Conservation (phyloP, 2,329 filamentous ascomycete species). For the Endothia cerciana region DNA sequence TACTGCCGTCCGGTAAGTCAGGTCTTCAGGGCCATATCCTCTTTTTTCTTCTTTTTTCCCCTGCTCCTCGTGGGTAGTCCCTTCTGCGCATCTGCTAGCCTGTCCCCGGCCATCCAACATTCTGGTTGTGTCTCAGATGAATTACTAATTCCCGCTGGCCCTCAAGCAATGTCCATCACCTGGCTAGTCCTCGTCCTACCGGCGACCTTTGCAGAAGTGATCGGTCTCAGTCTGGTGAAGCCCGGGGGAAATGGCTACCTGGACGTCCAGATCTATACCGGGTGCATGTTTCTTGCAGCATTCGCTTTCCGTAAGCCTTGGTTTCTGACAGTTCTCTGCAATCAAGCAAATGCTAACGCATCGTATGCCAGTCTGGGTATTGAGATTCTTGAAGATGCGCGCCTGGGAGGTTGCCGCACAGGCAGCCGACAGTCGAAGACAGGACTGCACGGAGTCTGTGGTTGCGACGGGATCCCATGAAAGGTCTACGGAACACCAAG, state of each 20-base stretch:
- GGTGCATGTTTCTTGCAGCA: conserved; percentile 62
- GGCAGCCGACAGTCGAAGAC: conserved; percentile 36
- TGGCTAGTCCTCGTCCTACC: conserved; percentile 75
- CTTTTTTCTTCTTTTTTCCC: not conserved
- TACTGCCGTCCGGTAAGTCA: conserved; percentile 63
- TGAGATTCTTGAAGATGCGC: conserved; percentile 49
- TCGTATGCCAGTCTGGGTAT: conserved; percentile 41
- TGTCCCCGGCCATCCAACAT: not conserved
- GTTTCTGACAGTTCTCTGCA: not conserved
- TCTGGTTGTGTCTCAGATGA: too few species aligned
- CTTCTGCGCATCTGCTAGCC: not conserved
- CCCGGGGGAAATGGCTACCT: conserved; percentile 51
- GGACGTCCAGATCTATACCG: conserved; percentile 61
- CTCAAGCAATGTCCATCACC: conserved; percentile 61
- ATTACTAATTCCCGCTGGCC: not conserved
- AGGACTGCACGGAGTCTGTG: conserved; percentile 35
- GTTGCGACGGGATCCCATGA: not conserved
- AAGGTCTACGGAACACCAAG: not conserved
- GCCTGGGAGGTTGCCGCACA: conserved; percentile 40
- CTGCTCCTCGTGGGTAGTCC: not conserved
- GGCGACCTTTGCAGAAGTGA: conserved; percentile 69
- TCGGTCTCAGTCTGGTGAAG: conserved; percentile 60
- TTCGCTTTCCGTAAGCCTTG: conserved; percentile 47
- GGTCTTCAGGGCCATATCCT: too few species aligned
- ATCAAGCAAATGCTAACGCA: conserved; percentile 13